Evolutionary conservation across 176 grass and related monocot genomes (phyloP).

Genomic region (Pharus latifolius): DNA sequence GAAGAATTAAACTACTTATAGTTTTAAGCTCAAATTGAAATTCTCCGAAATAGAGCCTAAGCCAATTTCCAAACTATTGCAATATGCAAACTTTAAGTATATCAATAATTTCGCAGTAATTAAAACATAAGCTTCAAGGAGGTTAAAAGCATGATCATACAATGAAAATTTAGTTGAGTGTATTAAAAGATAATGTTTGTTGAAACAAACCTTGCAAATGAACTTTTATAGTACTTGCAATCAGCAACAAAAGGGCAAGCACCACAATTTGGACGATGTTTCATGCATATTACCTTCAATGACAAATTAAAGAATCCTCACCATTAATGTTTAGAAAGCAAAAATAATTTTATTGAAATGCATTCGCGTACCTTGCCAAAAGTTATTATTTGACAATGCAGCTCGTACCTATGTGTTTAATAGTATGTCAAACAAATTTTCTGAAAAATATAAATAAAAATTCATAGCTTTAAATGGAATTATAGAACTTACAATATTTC

Average conservation of each 20-base stretch:
- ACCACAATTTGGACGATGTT: slow-evolving; percentile 35
- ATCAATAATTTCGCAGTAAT: no score
- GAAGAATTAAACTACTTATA: no score
- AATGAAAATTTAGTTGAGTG: no score
- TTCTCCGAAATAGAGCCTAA: no score
- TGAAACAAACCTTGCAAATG: slow-evolving; percentile 26
- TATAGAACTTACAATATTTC: slow-evolving; percentile 41
- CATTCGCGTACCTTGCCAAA: slow-evolving; percentile 58
- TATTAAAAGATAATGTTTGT: neutral
- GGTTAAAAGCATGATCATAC: neutral
- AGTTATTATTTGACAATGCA: slow-evolving; percentile 55
- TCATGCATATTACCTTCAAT: slow-evolving; percentile 38
- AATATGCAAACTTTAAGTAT: neutral
- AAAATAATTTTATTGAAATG: neutral
- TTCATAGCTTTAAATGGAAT: neutral
- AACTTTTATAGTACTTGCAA: slow-evolving; percentile 36
- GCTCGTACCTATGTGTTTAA: slow-evolving; percentile 36
- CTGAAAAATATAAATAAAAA: neutral
- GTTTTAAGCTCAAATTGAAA: no score
- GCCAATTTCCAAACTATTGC: no score
- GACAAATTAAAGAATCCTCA: slow-evolving; percentile 12
- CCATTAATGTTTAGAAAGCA: neutral
- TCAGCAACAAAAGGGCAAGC: slow-evolving; percentile 30
- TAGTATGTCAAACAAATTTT: slow-evolving; percentile 16
- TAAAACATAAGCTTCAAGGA: no score